These are phyloP conservation scores for Ganoderma leucocontextum DNA, from an alignment of 1,284 basidiomycete genomes.

Conservation along the genomic window DNA sequence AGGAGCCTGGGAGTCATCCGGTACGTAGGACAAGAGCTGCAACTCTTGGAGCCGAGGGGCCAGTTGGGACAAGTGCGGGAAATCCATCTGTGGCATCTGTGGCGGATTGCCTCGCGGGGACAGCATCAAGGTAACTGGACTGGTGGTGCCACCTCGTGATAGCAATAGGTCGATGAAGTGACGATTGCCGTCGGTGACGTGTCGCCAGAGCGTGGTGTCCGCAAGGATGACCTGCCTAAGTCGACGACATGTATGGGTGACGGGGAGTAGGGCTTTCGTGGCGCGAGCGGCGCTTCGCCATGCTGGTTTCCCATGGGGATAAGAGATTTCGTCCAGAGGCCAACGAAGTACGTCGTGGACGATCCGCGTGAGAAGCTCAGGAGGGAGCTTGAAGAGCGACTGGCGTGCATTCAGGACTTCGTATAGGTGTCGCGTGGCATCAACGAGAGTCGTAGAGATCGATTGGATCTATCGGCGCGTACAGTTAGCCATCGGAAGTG, in stretches of 20 bases:
- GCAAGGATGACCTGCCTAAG: background rate
- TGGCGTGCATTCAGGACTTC: background rate
- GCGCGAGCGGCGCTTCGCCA: background rate
- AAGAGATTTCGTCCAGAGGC: background rate
- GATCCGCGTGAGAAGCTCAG: background rate
- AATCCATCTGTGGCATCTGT: background rate
- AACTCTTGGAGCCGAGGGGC: background rate
- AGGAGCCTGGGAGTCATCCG: background rate
- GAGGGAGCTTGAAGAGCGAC: background rate
- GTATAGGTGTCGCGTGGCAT: background rate
- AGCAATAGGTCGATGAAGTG: background rate
- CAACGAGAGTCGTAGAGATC: background rate
- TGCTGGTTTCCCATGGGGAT: background rate
- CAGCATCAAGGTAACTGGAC: background rate
- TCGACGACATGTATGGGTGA: background rate
- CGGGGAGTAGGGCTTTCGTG: background rate
- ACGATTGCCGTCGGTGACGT: background rate
- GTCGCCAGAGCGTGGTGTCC: background rate
- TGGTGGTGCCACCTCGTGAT: background rate
- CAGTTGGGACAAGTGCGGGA: background rate
- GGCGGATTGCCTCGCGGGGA: background rate
- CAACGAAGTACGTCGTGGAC: background rate
- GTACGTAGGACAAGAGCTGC: background rate
- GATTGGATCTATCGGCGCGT: background rate
- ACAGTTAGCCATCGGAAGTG: background rate